phyloP scores from a whole-genome alignment of 768 basidiomycete species.

The Trametes meyenii region DNA sequence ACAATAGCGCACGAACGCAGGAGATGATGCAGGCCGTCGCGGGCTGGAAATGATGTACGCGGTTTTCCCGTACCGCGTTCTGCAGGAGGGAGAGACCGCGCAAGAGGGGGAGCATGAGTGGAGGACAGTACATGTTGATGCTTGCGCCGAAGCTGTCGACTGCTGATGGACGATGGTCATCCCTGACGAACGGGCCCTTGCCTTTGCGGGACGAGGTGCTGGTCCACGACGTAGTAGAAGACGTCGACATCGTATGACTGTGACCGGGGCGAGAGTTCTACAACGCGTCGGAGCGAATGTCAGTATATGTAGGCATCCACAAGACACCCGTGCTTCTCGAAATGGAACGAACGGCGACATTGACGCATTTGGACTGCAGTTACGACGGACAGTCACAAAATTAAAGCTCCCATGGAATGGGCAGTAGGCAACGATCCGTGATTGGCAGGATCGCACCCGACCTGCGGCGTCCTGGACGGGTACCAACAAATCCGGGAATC shows the following conservation, averaged over 20 bases:
- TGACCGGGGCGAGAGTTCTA: constrained; percentile 46
- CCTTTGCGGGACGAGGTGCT: constrained; percentile 40
- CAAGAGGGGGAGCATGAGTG: constrained; percentile 80
- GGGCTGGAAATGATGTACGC: constrained; percentile 86
- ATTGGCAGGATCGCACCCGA: no score
- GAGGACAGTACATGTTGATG: constrained; percentile 63
- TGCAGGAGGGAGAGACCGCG: constrained; percentile 87
- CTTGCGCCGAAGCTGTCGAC: constrained; percentile 51
- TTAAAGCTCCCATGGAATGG: no score
- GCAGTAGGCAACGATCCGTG: no score
- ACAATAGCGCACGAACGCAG: constrained; percentile 85
- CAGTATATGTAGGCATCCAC: background rate
- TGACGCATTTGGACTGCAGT: no score
- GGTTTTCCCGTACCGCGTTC: constrained; percentile 77
- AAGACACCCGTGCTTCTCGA: no score
- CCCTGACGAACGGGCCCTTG: constrained; percentile 36
- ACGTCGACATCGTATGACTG: constrained; percentile 51
- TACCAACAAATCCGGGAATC: no score
- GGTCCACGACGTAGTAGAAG: constrained; percentile 58
- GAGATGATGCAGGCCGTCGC: constrained; percentile 95
- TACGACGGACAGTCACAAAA: background rate
- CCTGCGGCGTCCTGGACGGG: no score
- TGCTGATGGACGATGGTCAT: constrained; percentile 47
- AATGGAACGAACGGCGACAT: background rate
- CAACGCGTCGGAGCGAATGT: background rate